Conservation (phyloP, 257 asterid species). For the Solanum habrochaites region DNA sequence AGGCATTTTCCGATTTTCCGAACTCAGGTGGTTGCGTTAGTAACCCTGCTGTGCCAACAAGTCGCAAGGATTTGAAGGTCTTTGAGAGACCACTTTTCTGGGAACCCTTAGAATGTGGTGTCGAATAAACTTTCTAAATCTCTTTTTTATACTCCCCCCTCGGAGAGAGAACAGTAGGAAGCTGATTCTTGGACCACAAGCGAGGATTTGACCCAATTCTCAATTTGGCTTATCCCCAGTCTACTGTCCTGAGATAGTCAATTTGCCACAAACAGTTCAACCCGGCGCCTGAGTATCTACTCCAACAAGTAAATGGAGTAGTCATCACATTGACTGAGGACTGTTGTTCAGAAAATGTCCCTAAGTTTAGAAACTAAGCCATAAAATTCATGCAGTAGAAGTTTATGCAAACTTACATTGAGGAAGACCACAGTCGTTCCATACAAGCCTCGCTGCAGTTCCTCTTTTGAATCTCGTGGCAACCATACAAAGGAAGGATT, state of each 20-base stretch:
- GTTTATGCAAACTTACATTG: slow-evolving; percentile 38
- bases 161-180: slow-evolving; percentile 82
- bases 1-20: not conserved
- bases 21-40: slow-evolving; percentile 3
- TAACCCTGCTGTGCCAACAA: slow-evolving; percentile 13
- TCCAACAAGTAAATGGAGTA: slow-evolving; percentile 92
- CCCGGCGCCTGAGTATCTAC: slow-evolving; percentile 58
- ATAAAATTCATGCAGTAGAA: not conserved
- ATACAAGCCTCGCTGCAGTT: slow-evolving; percentile 83
- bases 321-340: slow-evolving; percentile 79
- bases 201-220: slow-evolving; percentile 87
- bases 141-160: slow-evolving; percentile 70
- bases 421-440: slow-evolving; percentile 83
- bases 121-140: slow-evolving; percentile 71
- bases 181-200: slow-evolving; percentile 73
- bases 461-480: slow-evolving; percentile 58
- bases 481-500: slow-evolving; percentile 67
- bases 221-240: slow-evolving; percentile 97
- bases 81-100: slow-evolving; percentile 6
- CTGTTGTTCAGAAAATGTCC: slow-evolving; percentile 22
- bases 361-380: not conserved
- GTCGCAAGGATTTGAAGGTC: slow-evolving; percentile 72
- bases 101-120: slow-evolving; percentile 4
- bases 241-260: slow-evolving; percentile 89
- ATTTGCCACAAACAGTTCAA: slow-evolving; percentile 87